Evolutionary conservation across 2,329 filamentous ascomycete species (phyloP).

Genomic region (Sporothrix brunneoviolacea): DNA sequence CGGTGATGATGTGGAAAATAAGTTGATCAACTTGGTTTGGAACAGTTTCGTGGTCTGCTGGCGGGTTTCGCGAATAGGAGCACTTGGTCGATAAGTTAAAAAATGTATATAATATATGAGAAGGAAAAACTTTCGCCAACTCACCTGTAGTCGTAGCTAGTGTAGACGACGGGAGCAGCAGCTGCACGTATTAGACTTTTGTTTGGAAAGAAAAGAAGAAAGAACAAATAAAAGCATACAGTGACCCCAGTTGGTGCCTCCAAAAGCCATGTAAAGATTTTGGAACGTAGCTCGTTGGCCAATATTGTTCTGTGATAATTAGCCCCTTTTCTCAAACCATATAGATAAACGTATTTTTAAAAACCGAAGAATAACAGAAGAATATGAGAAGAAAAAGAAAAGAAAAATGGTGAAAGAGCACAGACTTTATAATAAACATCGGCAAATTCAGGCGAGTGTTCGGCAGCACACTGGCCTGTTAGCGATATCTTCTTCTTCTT

Average conservation of each 20-base stretch:
- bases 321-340: background rate
- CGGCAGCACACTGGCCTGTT: conserved; percentile 30
- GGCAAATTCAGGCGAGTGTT: conserved; percentile 41
- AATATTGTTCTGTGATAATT: conserved; percentile 37
- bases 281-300: conserved; percentile 42
- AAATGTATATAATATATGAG: too few species aligned
- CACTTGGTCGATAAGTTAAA: too few species aligned
- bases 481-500: too few species aligned
- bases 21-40: conserved; percentile 46
- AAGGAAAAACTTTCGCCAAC: too few species aligned
- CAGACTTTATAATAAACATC: conserved; percentile 50
- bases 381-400: too few species aligned
- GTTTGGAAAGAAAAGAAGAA: background rate
- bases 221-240: conserved; percentile 19
- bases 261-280: conserved; percentile 45
- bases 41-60: conserved; percentile 46
- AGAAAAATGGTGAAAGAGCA: too few species aligned
- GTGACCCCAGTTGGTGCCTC: conserved; percentile 76
- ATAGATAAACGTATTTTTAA: too few species aligned
- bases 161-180: conserved; percentile 43
- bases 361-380: too few species aligned
- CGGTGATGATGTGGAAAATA: conserved; percentile 46
- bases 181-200: conserved; percentile 19
- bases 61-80: conserved; percentile 47
- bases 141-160: conserved; percentile 33